phyloP scores from a whole-genome alignment of 805 yeast genomes.

The Candida rishiriensis region DNA sequence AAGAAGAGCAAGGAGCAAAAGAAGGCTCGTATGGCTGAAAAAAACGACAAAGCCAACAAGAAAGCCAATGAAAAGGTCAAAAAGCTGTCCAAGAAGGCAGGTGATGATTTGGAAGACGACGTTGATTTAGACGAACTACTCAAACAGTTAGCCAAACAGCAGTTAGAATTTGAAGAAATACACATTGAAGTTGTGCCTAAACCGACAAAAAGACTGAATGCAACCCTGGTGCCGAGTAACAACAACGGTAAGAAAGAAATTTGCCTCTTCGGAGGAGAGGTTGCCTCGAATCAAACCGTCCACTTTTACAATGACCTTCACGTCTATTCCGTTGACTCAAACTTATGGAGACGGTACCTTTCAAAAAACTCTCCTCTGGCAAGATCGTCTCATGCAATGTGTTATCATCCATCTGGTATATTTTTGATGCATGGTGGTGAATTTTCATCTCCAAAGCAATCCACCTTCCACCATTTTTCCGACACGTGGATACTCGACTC shows the following conservation, averaged over 20 bases:
- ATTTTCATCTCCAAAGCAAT: constrained; percentile 92
- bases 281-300: constrained; percentile 45
- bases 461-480: constrained; percentile 92
- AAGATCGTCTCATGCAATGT: constrained; percentile 89
- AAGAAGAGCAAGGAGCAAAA: constrained; percentile 88
- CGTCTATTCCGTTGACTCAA: constrained; percentile 69
- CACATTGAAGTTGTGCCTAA: constrained; percentile 50
- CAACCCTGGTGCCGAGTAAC: constrained; percentile 73
- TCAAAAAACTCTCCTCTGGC: constrained; percentile 91
- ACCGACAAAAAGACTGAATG: constrained; percentile 70
- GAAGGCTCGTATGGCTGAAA: constrained; percentile 82
- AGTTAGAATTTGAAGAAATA: constrained; percentile 71
- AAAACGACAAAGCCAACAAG: constrained; percentile 66
- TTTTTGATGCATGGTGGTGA: constrained; percentile 92
- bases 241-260: constrained; percentile 72
- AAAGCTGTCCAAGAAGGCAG: constrained; percentile 67
- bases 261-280: constrained; percentile 88
- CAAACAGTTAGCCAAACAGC: constrained; percentile 73
- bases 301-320: constrained; percentile 78
- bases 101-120: constrained; percentile 77
- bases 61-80: constrained; percentile 75
- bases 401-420: constrained; percentile 87
- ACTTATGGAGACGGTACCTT: constrained; percentile 71
- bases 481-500: constrained; percentile 94
- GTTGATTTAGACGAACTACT: constrained; percentile 81